A percentile compares a stretch with the other conserved stretches of the same genome.
Conservation (phyloP, 2,329 filamentous ascomycete species). For the Colletotrichum melonis region DNA sequence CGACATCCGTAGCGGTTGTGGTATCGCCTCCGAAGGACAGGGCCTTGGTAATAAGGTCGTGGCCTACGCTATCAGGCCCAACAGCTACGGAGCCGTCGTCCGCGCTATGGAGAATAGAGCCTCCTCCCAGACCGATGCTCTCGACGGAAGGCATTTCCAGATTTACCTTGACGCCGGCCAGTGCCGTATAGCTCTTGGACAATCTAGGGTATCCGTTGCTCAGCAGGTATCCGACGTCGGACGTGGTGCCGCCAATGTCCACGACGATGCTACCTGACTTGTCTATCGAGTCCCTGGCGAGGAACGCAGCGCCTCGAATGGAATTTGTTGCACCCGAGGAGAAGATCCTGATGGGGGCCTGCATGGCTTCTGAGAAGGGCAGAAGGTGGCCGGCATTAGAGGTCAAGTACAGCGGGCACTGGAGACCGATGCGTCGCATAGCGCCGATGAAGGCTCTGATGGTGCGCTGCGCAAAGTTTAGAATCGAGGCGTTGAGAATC, state of each 20-base stretch:
- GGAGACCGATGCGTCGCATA: constrained; percentile 52
- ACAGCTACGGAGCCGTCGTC: constrained; percentile 26
- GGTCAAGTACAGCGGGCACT: constrained; percentile 57
- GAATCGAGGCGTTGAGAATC: constrained; percentile 64
- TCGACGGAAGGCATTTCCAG: constrained; percentile 41
- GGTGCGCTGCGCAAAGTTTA: constrained; percentile 58
- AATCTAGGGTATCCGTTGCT: constrained; percentile 39
- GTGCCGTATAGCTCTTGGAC: constrained; percentile 38
- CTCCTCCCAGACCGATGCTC: constrained; percentile 40
- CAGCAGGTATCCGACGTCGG: constrained; percentile 39
- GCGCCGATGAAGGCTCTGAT: constrained; percentile 57
- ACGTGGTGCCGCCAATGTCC: constrained; percentile 41
- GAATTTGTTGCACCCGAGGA: constrained; percentile 42
- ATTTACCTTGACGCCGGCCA: constrained; percentile 40
- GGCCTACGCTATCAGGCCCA: constrained; percentile 42
- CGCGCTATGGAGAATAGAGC: constrained; percentile 29
- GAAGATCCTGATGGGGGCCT: constrained; percentile 39
- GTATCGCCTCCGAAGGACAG: constrained; percentile 39
- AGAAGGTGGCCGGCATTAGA: constrained; percentile 58
- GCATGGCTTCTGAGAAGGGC: constrained; percentile 38
- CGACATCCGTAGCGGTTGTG: constrained; percentile 41
- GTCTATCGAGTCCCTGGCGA: constrained; percentile 13
- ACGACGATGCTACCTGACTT: constrained; percentile 36
- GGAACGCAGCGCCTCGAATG: constrained; percentile 40
- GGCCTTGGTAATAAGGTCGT: constrained; percentile 37